Base-by-base conservation (phyloP, 2,329 filamentous ascomycete genomes). In the Colletotrichum higginsianum region DNA sequence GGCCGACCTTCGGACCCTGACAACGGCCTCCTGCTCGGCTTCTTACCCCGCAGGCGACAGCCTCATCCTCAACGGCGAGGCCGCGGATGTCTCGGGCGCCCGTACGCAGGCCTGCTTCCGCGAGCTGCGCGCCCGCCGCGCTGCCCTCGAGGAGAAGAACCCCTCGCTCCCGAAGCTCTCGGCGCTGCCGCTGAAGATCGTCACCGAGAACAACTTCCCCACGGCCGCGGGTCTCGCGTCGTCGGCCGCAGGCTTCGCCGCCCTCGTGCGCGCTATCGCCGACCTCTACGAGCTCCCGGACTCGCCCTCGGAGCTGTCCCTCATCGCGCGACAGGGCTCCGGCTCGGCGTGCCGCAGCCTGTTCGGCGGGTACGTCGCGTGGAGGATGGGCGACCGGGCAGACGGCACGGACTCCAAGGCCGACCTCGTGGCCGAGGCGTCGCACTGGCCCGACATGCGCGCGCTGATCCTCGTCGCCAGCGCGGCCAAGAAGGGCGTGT, bases 181-280 rank as follows among this genome's bases (percentile, higher is more conserved):
- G 13, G 80, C 87, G 62, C 87, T 93, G 78, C 91, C 93, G 44
- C 90, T 99, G 73, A 93, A 92, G 77, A 92, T 99, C 75, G 95
- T 98, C 67, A 96, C 94, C 68, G 93, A 96, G 86, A 99, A 99
- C 89, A 99, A 99, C 88, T 99, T 99, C 88, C 96, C 96, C 74
- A 99, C 96, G 2, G 96, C 96, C 35, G 96, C 96, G 5, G 96
- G 96, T 8, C 91, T 99, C 18, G 91, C 92, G 4, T 92, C 89
- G 21, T 93, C 91, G 0, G 91, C 91, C 1, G 91, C 91, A 1
- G 91, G 91, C 6, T 92, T 93, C 74, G 91, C 91, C 3, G 91
- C 91, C 23, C 84, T 93, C 7, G 91, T 98, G 23, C 90, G 95
- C 70, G 95, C 94, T 75, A 94, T 99, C 77, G 96, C 96, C 46